Conservation (phyloP, 345 rosid genomes). For the Psidium guajava region DNA sequence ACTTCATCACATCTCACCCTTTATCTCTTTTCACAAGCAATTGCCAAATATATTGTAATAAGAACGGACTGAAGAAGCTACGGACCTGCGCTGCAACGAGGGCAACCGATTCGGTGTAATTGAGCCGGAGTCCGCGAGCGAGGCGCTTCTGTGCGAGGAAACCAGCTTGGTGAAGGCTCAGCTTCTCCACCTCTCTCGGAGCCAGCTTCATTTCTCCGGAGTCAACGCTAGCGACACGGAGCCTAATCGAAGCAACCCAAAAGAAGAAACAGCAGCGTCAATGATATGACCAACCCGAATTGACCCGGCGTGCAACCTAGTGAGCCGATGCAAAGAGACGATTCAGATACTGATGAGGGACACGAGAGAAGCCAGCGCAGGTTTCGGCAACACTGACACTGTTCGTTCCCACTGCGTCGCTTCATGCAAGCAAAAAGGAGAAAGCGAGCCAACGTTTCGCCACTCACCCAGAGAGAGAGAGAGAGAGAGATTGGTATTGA, state of each 20-base stretch:
- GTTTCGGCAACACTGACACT: not conserved
- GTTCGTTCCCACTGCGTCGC: not conserved
- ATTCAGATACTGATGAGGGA: not conserved
- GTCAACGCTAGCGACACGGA: not conserved
- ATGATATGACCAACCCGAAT: not conserved
- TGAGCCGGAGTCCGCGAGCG: conserved; percentile 80
- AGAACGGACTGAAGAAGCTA: not conserved
- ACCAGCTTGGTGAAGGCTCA: conserved; percentile 77
- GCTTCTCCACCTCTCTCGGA: conserved; percentile 81
- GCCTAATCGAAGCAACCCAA: not conserved
- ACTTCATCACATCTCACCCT: not conserved
- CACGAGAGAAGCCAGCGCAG: not conserved
- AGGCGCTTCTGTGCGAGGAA: conserved; percentile 94
- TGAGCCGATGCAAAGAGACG: not conserved
- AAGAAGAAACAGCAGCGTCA: not conserved
- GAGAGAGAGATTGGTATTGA: not conserved
- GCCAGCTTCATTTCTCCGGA: conserved; percentile 46
- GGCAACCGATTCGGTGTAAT: conserved; percentile 80
- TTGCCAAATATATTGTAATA: not conserved
- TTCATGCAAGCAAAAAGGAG: not conserved
- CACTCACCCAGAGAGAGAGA: not conserved
- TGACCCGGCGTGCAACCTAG: not conserved
- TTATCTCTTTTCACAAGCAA: not conserved
- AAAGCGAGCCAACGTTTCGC: not conserved
- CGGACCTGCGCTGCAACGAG: conserved; percentile 83